phyloP scores from a whole-genome alignment of 345 rosid genomes.

The Hypericum androsaemum region DNA sequence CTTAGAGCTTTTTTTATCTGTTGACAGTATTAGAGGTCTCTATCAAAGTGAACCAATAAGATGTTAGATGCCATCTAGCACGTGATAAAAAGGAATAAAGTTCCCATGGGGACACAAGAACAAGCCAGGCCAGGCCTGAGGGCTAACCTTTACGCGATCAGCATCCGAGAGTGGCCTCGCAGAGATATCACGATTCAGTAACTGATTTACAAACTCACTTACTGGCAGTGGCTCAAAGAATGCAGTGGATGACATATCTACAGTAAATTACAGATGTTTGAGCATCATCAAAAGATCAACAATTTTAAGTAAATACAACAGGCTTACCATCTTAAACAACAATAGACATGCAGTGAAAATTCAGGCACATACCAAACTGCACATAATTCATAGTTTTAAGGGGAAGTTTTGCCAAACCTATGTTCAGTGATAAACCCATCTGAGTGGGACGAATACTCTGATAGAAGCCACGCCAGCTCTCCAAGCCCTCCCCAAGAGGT shows the following conservation, averaged over 20 bases:
- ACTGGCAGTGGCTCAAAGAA: constrained; percentile 33
- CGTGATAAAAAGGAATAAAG: no score
- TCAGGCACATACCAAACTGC: background rate
- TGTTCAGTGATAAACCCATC: constrained; percentile 37
- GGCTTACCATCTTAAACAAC: background rate
- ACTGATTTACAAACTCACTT: constrained; percentile 29
- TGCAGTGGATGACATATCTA: constrained; percentile 32
- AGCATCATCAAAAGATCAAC: no score
- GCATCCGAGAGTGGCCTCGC: constrained; percentile 32
- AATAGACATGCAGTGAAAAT: no score
- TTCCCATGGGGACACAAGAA: no score
- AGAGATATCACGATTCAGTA: constrained; percentile 24
- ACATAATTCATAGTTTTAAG: background rate
- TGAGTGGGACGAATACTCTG: constrained; percentile 40
- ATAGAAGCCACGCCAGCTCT: constrained; percentile 37
- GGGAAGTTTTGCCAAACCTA: constrained; percentile 17
- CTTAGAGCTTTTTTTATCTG: constrained; percentile 38
- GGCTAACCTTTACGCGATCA: constrained; percentile 26
- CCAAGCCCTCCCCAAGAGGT: constrained; percentile 26
- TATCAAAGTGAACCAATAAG: no score
- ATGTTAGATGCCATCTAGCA: no score
- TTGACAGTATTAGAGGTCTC: background rate
- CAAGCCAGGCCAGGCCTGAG: background rate
- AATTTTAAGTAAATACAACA: background rate
- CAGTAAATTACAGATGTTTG: background rate